Percentiles rank a stretch among this genome's conserved stretches.
phyloP scores from a whole-genome alignment of 495 filamentous ascomycete genomes.

The Talaromyces liani region DNA sequence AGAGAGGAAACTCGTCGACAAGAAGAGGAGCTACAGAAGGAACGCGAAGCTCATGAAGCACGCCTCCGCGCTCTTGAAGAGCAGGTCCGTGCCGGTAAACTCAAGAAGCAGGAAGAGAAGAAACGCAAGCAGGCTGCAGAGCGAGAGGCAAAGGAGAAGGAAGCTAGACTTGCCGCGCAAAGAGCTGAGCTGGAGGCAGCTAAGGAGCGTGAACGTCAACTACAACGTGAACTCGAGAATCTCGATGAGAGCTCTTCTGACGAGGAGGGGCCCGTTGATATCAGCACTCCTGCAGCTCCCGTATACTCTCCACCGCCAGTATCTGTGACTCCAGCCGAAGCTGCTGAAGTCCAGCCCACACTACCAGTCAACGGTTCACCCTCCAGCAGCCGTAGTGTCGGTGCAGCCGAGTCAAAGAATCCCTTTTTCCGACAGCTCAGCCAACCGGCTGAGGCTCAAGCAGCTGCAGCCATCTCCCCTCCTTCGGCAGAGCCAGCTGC shows the following conservation, averaged over 20 bases:
- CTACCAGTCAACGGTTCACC: conserved; percentile 19
- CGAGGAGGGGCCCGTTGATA: conserved; percentile 75
- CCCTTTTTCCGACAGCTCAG: conserved; percentile 68
- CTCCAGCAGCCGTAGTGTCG: conserved; percentile 19
- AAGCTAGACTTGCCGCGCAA: conserved; percentile 74
- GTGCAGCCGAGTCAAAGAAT: conserved; percentile 50
- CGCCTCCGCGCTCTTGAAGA: conserved; percentile 85
- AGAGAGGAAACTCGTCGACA: conserved; percentile 71
- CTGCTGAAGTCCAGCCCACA: conserved; percentile 22
- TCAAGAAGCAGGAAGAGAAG: conserved; percentile 97
- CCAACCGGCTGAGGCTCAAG: conserved; percentile 25
- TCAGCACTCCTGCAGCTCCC: conserved; percentile 38
- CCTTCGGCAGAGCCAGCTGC: conserved; percentile 18
- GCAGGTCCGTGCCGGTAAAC: conserved; percentile 85
- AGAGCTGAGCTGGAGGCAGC: conserved; percentile 89
- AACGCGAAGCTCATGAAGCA: conserved; percentile 74
- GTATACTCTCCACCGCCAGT: conserved; percentile 37
- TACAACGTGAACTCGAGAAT: conserved; percentile 78
- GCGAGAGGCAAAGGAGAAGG: conserved; percentile 81
- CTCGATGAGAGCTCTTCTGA: conserved; percentile 79
- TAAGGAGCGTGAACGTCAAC: conserved; percentile 76
- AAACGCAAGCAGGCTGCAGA: conserved; percentile 80
- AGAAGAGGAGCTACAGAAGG: conserved; percentile 69
- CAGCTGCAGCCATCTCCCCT: conserved; percentile 26
- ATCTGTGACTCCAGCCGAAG: conserved; percentile 24